Conservation (phyloP, 2,329 filamentous ascomycete species). For the Dactylellina sp. region DNA sequence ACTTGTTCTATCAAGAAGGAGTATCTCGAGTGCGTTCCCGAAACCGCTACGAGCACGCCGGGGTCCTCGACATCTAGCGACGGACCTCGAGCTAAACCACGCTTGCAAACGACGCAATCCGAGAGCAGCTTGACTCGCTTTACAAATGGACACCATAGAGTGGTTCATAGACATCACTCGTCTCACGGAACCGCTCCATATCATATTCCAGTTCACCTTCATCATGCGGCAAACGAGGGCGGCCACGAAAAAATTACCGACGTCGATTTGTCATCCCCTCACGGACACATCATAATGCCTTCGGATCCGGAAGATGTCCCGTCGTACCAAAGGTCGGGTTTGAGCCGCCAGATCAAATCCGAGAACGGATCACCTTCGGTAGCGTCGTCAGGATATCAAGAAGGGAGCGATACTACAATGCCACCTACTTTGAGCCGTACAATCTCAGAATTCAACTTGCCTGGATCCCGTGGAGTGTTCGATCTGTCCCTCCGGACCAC, state of each 20-base stretch:
- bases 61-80: conserved; percentile 63
- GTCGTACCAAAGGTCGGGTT: conserved; percentile 65
- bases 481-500: conserved; percentile 64
- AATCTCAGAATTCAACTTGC: conserved; percentile 67
- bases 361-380: conserved; percentile 62
- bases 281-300: conserved; percentile 55
- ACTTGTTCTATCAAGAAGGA: conserved; percentile 75
- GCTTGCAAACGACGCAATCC: conserved; percentile 73
- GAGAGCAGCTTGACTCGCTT: conserved; percentile 71
- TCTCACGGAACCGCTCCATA: conserved; percentile 74
- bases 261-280: conserved; percentile 45
- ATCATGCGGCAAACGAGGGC: conserved; percentile 69
- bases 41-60: conserved; percentile 71
- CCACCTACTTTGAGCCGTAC: conserved; percentile 69
- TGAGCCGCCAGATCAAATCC: conserved; percentile 64
- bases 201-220: conserved; percentile 69
- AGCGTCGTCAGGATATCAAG: conserved; percentile 54
- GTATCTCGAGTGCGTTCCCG: conserved; percentile 72
- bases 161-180: conserved; percentile 72
- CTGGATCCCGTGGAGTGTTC: conserved; percentile 70
- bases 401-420: conserved; percentile 68
- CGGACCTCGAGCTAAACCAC: conserved; percentile 66
- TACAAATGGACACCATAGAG: conserved; percentile 74
- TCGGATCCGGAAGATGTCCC: conserved; percentile 62
- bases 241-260: conserved; percentile 65